A percentile compares a stretch with the other conserved stretches of the same genome.
Evolutionary conservation across 257 asterid species (phyloP).

Genomic region (Fraxinus excelsior): DNA sequence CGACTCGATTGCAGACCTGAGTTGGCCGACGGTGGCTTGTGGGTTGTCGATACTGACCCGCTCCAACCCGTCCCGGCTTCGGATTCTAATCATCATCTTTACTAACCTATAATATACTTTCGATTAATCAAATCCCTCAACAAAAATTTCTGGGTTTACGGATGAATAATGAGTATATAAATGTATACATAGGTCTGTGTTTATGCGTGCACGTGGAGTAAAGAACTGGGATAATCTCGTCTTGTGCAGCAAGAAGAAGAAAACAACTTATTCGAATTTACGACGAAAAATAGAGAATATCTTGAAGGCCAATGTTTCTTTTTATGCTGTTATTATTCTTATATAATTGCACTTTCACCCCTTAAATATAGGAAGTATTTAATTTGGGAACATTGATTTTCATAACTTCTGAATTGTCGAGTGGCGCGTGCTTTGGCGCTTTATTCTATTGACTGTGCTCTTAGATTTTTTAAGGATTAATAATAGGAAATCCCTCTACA

Average conservation of each 20-base stretch:
- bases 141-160: background rate
- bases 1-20: slow-evolving; percentile 69
- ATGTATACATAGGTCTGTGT: background rate
- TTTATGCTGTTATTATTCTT: too few relatives aligned
- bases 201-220: background rate
- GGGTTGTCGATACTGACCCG: slow-evolving; percentile 77
- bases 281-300: too few relatives aligned
- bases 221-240: background rate
- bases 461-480: too few relatives aligned
- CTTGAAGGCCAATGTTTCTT: too few relatives aligned
- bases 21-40: slow-evolving; percentile 58
- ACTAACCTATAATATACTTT: background rate
- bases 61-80: slow-evolving; percentile 97
- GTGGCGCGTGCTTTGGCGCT: too few relatives aligned
- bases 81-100: slow-evolving; percentile 93
- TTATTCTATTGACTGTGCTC: too few relatives aligned
- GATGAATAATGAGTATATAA: background rate
- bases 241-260: slow-evolving; percentile 19
- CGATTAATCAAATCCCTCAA: background rate
- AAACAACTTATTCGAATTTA: background rate
- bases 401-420: too few relatives aligned
- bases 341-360: too few relatives aligned
- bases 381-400: too few relatives aligned
- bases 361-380: too few relatives aligned
- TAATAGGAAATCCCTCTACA: too few relatives aligned